Conservation (phyloP, 768 basidiomycete species). For the Melanogaster broomeanus region DNA sequence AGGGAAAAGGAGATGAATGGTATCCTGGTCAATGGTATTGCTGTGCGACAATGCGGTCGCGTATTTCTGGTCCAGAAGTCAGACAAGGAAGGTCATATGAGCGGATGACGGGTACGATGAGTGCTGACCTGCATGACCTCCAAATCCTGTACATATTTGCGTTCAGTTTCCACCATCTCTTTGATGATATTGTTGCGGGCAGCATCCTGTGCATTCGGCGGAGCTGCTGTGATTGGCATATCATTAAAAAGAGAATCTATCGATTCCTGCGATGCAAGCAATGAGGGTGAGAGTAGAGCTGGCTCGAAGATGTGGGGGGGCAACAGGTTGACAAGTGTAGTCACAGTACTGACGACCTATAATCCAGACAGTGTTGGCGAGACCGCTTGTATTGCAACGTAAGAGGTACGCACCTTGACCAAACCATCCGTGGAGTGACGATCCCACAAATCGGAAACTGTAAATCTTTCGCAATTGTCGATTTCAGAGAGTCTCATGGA, state of each 20-base stretch:
- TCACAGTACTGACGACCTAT: conserved; percentile 89
- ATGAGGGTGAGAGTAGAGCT: conserved; percentile 57
- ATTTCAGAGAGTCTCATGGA: conserved; percentile 82
- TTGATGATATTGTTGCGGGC: conserved; percentile 77
- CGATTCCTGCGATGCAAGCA: conserved; percentile 57
- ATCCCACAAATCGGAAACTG: conserved; percentile 88
- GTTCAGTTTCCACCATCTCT: conserved; percentile 94
- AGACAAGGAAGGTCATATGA: conserved; percentile 9
- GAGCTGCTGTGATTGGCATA: conserved; percentile 37
- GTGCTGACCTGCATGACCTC: conserved; percentile 89
- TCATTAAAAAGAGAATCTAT: conserved; percentile 57
- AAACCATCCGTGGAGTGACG: conserved; percentile 91
- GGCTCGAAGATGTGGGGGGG: conserved; percentile 69
- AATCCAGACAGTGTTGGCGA: conserved; percentile 1
- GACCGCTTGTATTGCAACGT: not conserved
- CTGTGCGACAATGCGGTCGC: conserved; percentile 79
- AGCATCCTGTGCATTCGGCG: conserved; percentile 60
- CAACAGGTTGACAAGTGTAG: conserved; percentile 77
- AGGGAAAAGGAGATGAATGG: conserved; percentile 93
- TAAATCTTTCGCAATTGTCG: conserved; percentile 78
- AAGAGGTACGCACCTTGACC: conserved; percentile 72
- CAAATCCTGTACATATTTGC: conserved; percentile 95
- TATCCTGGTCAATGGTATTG: conserved; percentile 90
- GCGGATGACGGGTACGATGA: too few species aligned
- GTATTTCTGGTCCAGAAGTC: conserved; percentile 67